Conservation (phyloP, 1,284 basidiomycete species). For the Ceratobasidium sp. region DNA sequence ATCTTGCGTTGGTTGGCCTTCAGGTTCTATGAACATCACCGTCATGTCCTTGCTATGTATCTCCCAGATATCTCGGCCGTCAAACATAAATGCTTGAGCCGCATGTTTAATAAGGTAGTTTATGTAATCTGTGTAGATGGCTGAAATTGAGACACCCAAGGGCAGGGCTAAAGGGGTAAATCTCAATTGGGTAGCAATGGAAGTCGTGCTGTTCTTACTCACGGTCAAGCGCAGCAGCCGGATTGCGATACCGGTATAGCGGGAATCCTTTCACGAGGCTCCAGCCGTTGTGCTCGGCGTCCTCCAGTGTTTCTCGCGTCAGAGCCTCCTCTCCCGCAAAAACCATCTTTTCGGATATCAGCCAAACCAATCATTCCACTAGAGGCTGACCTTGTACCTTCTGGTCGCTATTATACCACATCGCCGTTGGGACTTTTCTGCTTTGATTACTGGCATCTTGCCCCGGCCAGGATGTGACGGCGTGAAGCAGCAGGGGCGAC, state of each 20-base stretch:
- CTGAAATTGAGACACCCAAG: background rate
- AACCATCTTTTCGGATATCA: background rate
- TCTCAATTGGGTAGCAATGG: background rate
- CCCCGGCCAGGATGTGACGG: background rate
- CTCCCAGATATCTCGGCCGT: too few species aligned
- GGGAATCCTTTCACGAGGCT: slow-evolving; percentile 23
- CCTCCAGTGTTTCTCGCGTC: background rate
- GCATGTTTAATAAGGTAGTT: slow-evolving; percentile 29
- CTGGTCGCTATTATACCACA: background rate
- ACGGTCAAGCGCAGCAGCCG: background rate
- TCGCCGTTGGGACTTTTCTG: background rate
- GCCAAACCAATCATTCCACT: too few species aligned
- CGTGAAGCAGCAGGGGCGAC: too few species aligned
- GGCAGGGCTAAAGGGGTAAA: slow-evolving; percentile 9
- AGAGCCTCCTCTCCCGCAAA: slow-evolving; percentile 17
- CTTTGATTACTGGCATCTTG: background rate
- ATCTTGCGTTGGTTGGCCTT: slow-evolving; percentile 10
- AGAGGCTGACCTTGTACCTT: too few species aligned
- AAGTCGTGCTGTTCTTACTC: background rate
- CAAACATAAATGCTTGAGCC: too few species aligned
- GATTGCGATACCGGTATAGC: slow-evolving; percentile 3
- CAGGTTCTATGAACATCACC: slow-evolving; percentile 17
- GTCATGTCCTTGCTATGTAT: background rate
- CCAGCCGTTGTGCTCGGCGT: slow-evolving; percentile 26
- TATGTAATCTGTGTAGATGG: slow-evolving; percentile 30